Conservation (phyloP, 2,329 filamentous ascomycete species). For the Neofusicoccum sp. region DNA sequence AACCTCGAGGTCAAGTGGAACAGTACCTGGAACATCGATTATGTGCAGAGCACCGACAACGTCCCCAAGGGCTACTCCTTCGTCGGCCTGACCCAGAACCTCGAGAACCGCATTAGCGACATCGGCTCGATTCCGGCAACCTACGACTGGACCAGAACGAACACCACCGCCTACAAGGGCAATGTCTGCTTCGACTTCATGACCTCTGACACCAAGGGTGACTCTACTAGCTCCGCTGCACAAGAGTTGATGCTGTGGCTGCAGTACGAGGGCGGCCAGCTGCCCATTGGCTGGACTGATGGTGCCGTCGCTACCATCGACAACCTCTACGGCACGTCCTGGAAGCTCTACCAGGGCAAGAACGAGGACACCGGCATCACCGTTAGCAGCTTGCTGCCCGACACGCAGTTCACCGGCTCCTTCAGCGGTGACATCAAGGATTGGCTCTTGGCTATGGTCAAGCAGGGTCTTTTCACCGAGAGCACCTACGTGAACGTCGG, state of each 20-base stretch:
- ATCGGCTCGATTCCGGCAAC: conserved; percentile 42
- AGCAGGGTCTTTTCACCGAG: conserved; percentile 34
- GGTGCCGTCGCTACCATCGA: conserved; percentile 33
- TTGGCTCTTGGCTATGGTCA: conserved; percentile 40
- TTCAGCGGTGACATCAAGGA: conserved; percentile 44
- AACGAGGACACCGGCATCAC: conserved; percentile 46
- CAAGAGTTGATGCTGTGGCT: conserved; percentile 50
- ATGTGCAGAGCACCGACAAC: conserved; percentile 33
- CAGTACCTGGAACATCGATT: conserved; percentile 41
- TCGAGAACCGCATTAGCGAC: conserved; percentile 39
- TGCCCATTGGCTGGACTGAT: conserved; percentile 43
- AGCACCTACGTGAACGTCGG: conserved; percentile 45
- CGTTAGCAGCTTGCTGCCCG: conserved; percentile 39
- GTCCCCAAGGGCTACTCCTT: conserved; percentile 47
- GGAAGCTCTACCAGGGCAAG: conserved; percentile 44
- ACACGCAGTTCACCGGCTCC: conserved; percentile 38
- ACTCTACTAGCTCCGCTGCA: conserved; percentile 39
- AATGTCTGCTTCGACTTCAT: conserved; percentile 48
- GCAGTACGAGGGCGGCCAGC: conserved; percentile 41
- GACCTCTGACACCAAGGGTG: conserved; percentile 43
- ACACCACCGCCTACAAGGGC: conserved; percentile 21
- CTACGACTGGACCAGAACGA: conserved; percentile 37
- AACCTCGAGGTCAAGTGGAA: conserved; percentile 40
- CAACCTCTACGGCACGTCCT: conserved; percentile 24
- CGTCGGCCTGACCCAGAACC: conserved; percentile 44